These are phyloP conservation scores for Metarhizium album DNA, from an alignment of 2,329 filamentous ascomycete species.

Conservation along the genomic window DNA sequence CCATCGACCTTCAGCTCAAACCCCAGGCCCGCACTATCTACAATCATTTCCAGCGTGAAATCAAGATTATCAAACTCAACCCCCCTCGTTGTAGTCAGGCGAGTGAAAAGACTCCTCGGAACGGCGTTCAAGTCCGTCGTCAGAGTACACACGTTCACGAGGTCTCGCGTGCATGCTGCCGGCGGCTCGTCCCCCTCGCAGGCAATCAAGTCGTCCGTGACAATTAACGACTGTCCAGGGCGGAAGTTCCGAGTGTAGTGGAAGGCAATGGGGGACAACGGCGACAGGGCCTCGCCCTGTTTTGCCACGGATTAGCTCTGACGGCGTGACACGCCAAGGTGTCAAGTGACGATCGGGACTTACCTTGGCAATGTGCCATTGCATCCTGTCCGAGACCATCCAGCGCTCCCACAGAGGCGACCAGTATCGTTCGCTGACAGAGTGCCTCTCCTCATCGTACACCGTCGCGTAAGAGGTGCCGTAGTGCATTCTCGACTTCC, in stretches of 20 bases:
- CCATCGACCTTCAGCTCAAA: slow-evolving; percentile 75
- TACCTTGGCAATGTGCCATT: slow-evolving; percentile 76
- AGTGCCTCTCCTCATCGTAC: slow-evolving; percentile 66
- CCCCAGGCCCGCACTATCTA: slow-evolving; percentile 63
- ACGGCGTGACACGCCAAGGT: not conserved
- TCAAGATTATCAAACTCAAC: slow-evolving; percentile 76
- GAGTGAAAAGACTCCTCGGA: slow-evolving; percentile 60
- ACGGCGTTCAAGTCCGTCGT: slow-evolving; percentile 72
- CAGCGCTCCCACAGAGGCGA: slow-evolving; percentile 69
- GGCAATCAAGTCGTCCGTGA: slow-evolving; percentile 71
- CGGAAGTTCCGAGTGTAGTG: slow-evolving; percentile 81
- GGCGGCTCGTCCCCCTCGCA: slow-evolving; percentile 61
- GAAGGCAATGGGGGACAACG: slow-evolving; percentile 65
- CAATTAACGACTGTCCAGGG: slow-evolving; percentile 63
- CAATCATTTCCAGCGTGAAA: slow-evolving; percentile 74
- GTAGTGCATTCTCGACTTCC: slow-evolving; percentile 66
- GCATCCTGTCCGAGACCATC: slow-evolving; percentile 78
- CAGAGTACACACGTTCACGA: slow-evolving; percentile 66
- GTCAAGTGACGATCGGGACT: slow-evolving; percentile 12
- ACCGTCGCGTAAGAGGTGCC: slow-evolving; percentile 74
- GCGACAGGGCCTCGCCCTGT: slow-evolving; percentile 63
- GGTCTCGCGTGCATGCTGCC: slow-evolving; percentile 44
- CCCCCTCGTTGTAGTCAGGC: slow-evolving; percentile 66
- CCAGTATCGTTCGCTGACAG: slow-evolving; percentile 66
- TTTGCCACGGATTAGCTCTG: slow-evolving; percentile 1